These are phyloP conservation scores for Tinospora cordifolia DNA, from an alignment of 164 flowering plant genomes.

Conservation along the genomic window DNA sequence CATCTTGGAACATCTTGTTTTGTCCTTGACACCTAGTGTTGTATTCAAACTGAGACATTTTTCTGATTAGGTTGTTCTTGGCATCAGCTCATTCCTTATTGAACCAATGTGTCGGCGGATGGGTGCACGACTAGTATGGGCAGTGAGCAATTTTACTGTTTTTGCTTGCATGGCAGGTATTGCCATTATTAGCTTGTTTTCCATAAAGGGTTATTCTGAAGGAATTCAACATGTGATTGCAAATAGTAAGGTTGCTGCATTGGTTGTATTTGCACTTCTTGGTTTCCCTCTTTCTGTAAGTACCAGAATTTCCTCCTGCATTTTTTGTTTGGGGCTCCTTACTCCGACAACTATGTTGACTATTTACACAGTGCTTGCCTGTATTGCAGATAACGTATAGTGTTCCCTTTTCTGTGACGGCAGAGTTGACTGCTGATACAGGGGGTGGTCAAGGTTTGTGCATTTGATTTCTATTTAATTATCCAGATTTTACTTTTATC, in stretches of 20 bases:
- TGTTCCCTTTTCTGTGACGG: conserved; percentile 89
- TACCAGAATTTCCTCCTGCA: conserved; percentile 5
- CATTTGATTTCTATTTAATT: neutral
- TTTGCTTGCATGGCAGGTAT: conserved; percentile 90
- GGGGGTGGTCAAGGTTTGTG: conserved; percentile 97
- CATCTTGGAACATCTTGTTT: conserved; percentile 1
- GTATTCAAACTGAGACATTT: conserved; percentile 7
- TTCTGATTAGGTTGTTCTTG: conserved; percentile 71
- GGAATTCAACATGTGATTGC: conserved; percentile 60
- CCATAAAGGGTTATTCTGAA: conserved; percentile 42
- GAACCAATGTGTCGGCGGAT: conserved; percentile 82
- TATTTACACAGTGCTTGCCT: neutral
- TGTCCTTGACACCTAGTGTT: neutral
- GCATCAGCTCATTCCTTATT: conserved; percentile 79
- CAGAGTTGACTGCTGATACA: conserved; percentile 84
- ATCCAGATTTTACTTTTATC: conserved; percentile 5
- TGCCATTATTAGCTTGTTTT: conserved; percentile 69
- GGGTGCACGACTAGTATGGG: conserved; percentile 88
- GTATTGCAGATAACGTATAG: conserved; percentile 77
- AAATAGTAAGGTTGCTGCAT: conserved; percentile 48
- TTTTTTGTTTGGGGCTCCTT: neutral
- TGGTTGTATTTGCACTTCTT: conserved; percentile 75
- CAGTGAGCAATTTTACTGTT: conserved; percentile 78
- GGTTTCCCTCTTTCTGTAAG: conserved; percentile 96
- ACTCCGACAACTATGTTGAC: conserved; percentile 1